Base-by-base conservation (phyloP, 345 rosid species). In the Alliaria petiolata region DNA sequence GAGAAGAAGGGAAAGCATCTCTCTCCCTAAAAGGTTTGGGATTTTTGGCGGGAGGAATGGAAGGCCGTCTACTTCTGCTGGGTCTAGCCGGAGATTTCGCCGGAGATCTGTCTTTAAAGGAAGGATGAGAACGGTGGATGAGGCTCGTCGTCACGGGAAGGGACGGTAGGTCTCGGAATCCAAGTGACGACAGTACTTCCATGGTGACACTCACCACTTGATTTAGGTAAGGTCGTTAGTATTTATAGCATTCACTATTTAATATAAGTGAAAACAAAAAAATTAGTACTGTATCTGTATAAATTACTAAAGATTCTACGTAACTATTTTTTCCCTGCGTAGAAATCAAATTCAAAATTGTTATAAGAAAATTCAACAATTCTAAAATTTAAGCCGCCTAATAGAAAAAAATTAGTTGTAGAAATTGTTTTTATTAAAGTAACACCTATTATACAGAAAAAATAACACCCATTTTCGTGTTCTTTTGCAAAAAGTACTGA, bases 1-100 rank as follows among this genome's bases (percentile, higher is more conserved):
- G 78, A 3, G 95, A 88, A 4, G 85, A 81, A 4, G 90, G 91
- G 71, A 88, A 85, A 2, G 82, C 86, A 62, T 86, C 84, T 62
- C 78, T 75, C 34, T 87, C 86, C 9, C 26, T 15, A 71, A 89
- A 87, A 31, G 83, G 77, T 46, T 72, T 80, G 14, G 74, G 81
- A 44, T 62, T 69, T 76, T 74, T 58, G 46, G 78, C 31, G 63
- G 54, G 70, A n/a, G 36, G 51, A 38, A 47, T 77, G 28, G 52
- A 52, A 25, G 67, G 61, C 25, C 67, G 77, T 63, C 70, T 69
- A 5, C 31, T 56, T 60, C 72, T 69, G 15, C 47, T 56, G 39
- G 61, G 68, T 60, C 52, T 77, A 17, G 34, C 33, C 20, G 45
- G 78, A 38, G 58, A 62, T 46, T 47, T 50, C 12, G 66, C 11